Base-by-base conservation (phyloP, 345 rosid species). In the Theobroma cacao region DNA sequence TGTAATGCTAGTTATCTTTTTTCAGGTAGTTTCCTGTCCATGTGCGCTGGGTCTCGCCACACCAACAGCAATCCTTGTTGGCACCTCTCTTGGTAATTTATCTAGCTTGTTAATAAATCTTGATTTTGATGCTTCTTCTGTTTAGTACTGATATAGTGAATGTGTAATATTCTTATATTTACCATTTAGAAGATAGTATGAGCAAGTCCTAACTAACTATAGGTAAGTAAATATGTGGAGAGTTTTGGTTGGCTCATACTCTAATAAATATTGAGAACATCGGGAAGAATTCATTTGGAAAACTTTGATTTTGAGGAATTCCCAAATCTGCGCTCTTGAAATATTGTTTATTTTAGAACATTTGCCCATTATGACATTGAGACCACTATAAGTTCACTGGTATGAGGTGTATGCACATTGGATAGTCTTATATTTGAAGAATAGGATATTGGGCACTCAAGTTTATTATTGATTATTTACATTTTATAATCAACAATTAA, bases 41-140 rank as follows among this genome's bases (percentile, higher is more conserved):
- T 91, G 97, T 82, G 99, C 98, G 60, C 86, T 95, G 84, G 99
- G 99, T 70, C 98, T 95, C 73, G 99, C 99, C 78, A 92, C 99
- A 64, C 99, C 99, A 59, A 93, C 99, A 4, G 99, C 99, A 79
- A 93, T 95, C 84, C 79, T 95, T 77, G 96, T 95, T 66, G 99
- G 99, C 89, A 95, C 98, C 56, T 95, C 95, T 75, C 97, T 93
- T 84, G 97, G 98, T 95, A 92, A 52, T 73, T 33, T 74, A 70
- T 80, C 72, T 59, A 53, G 78, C 77, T 52, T 82, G 67, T 63
- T 78, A n/a, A 58, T 81, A 77, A 31, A 70, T 70, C 43, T 70
- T 18, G 58, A 70, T 31, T 48, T 48, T 22, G 15, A 30, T 70
- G 38, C 41, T 18, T 50, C 47, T 69, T 69, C 74, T 69, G 3